Conservation (phyloP, 495 filamentous ascomycete species). For the Daldinia concentrica region DNA sequence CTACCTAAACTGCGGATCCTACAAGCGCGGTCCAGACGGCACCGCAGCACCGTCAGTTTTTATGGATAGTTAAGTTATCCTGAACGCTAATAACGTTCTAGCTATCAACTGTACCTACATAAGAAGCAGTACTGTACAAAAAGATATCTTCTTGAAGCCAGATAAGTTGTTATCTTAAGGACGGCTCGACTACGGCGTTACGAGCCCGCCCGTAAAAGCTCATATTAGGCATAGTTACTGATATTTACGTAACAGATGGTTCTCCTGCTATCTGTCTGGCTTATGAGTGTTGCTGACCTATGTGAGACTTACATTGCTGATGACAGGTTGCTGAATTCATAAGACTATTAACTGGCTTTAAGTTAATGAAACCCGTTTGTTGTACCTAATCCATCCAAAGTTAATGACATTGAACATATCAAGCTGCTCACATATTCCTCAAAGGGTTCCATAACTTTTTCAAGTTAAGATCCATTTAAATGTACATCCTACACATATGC, state of each 20-base stretch:
- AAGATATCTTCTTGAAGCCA: not conserved
- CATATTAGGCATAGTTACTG: not conserved
- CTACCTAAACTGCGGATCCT: slow-evolving; percentile 18
- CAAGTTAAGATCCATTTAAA: too few relatives aligned
- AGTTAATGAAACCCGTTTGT: not conserved
- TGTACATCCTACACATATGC: not conserved
- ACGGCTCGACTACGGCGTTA: too few relatives aligned
- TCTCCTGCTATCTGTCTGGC: not conserved
- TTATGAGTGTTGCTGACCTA: not conserved
- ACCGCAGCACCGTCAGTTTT: not conserved
- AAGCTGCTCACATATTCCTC: not conserved
- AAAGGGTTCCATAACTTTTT: too few relatives aligned
- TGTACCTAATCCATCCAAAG: too few relatives aligned
- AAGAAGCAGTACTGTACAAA: too few relatives aligned
- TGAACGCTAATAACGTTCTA: slow-evolving; percentile 1
- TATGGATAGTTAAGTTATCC: slow-evolving; percentile 2
- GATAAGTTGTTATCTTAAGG: not conserved
- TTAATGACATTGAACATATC: too few relatives aligned
- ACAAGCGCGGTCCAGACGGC: not conserved
- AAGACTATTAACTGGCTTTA: not conserved
- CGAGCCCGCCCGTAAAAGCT: too few relatives aligned
- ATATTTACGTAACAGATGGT: not conserved
- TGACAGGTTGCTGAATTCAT: not conserved
- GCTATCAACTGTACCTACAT: not conserved
- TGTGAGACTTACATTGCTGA: not conserved